Percentiles rank a stretch among this genome's conserved stretches.
Evolutionary conservation across 345 rosid genomes (phyloP).

Genomic region (Aquilaria sinensis): DNA sequence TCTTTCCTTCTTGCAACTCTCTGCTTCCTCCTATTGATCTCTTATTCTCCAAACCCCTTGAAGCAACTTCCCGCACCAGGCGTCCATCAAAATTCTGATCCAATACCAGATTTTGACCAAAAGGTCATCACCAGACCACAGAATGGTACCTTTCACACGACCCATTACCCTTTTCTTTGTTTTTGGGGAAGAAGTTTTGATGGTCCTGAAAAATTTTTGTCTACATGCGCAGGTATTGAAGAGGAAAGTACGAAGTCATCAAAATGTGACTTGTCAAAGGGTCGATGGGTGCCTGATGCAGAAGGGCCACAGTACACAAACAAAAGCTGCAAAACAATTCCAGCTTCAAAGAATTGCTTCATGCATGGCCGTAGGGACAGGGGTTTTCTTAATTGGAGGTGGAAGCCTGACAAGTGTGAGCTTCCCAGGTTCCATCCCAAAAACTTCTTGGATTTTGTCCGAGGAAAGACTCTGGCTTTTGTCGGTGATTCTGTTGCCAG

Average conservation of each 20-base stretch:
- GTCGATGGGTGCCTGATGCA: slow-evolving; percentile 61
- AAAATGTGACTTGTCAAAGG: slow-evolving; percentile 48
- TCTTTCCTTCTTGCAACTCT: slow-evolving; percentile 35
- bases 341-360: slow-evolving; percentile 62
- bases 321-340: slow-evolving; percentile 56
- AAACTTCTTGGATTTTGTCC: slow-evolving; percentile 36
- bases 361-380: slow-evolving; percentile 50
- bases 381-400: slow-evolving; percentile 67
- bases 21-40: slow-evolving; percentile 38
- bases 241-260: slow-evolving; percentile 4
- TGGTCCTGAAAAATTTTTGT: neutral
- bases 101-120: no score
- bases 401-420: slow-evolving; percentile 67
- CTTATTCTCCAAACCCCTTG: slow-evolving; percentile 45
- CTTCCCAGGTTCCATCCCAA: slow-evolving; percentile 51
- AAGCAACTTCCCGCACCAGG: slow-evolving; percentile 8
- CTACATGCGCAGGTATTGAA: neutral
- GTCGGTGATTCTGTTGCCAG: slow-evolving; percentile 83
- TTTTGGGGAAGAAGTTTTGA: neutral
- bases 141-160: slow-evolving; percentile 9
- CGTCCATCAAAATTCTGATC: slow-evolving; percentile 18
- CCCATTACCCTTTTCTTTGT: neutral
- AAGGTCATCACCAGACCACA: slow-evolving; percentile 11
- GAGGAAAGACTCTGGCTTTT: slow-evolving; percentile 65
- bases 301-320: slow-evolving; percentile 45